Evolutionary conservation across 345 rosid species (phyloP).

Genomic region (Microthlaspi erraticum): DNA sequence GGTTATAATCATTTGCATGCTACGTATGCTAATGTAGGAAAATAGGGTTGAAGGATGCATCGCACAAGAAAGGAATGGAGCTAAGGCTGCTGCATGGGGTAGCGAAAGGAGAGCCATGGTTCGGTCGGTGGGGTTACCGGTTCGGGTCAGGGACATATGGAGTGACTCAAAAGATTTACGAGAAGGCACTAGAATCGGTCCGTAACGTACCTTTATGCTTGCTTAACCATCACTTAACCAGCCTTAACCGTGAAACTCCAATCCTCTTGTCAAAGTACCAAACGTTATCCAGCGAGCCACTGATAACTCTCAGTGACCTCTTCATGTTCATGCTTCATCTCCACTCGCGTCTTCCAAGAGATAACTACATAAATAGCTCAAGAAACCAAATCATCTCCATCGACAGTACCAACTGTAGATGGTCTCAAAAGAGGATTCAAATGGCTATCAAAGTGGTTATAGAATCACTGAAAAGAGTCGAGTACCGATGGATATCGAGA

Average conservation of each 20-base stretch:
- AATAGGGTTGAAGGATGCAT: slow-evolving; percentile 72
- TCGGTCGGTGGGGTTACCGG: slow-evolving; percentile 84
- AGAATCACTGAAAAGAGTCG: slow-evolving; percentile 68
- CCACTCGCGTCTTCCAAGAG: slow-evolving; percentile 60
- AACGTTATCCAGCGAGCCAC: slow-evolving; percentile 58
- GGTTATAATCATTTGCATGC: not conserved
- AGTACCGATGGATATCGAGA: slow-evolving; percentile 79
- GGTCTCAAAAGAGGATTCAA: slow-evolving; percentile 89
- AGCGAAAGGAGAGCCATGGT: slow-evolving; percentile 80
- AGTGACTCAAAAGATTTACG: slow-evolving; percentile 65
- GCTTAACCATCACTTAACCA: slow-evolving; percentile 53
- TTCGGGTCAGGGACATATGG: slow-evolving; percentile 81
- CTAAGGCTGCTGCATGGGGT: slow-evolving; percentile 73
- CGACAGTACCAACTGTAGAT: slow-evolving; percentile 65
- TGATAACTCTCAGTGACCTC: slow-evolving; percentile 70
- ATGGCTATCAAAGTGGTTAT: slow-evolving; percentile 86
- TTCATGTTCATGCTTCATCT: slow-evolving; percentile 77
- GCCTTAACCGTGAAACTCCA: slow-evolving; percentile 53
- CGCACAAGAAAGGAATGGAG: slow-evolving; percentile 81
- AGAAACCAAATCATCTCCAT: slow-evolving; percentile 47
- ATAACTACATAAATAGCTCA: slow-evolving; percentile 45
- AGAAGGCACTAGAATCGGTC: slow-evolving; percentile 74
- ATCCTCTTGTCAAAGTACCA: slow-evolving; percentile 77
- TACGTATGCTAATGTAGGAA: slow-evolving; percentile 54
- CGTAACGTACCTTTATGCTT: slow-evolving; percentile 64